Conservation (phyloP, 257 asterid species). For the Parsonsia alboflavescens region DNA sequence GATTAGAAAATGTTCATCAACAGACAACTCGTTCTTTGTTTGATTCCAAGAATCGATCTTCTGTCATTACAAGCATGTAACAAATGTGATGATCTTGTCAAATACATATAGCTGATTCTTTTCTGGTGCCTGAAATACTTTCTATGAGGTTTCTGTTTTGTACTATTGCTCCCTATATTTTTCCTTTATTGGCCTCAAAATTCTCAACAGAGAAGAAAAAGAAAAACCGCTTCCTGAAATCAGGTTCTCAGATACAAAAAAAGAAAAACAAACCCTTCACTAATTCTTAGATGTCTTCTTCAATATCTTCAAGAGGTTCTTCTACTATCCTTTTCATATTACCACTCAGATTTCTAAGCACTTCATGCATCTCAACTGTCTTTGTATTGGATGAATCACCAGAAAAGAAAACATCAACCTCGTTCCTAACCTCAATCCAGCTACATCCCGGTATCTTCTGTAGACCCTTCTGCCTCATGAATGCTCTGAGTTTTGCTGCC, state of each 20-base stretch:
- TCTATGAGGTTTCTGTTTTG: neutral
- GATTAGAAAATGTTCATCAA: neutral
- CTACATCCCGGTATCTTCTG: conserved; percentile 78
- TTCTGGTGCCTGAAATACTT: neutral
- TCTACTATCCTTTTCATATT: conserved; percentile 35
- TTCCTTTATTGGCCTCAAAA: no score
- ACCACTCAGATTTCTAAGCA: conserved; percentile 36
- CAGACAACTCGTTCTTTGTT: neutral
- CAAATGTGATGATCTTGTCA: conserved; percentile 2
- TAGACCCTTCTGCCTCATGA: conserved; percentile 62
- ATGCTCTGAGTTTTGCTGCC: conserved; percentile 63
- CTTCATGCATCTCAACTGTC: conserved; percentile 41
- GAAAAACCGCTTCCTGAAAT: no score
- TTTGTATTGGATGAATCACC: conserved; percentile 54
- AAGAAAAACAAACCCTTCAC: neutral
- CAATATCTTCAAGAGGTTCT: conserved; percentile 24
- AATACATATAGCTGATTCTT: neutral
- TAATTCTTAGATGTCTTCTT: conserved; percentile 23
- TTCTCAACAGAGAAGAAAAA: no score
- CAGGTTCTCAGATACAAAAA: neutral
- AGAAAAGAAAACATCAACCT: conserved; percentile 61
- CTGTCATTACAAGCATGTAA: conserved; percentile 3
- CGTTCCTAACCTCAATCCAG: conserved; percentile 70
- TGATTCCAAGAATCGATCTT: neutral
- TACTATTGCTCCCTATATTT: neutral